Evolutionary conservation across 2,329 filamentous ascomycete species (phyloP).

Genomic region (Verticillium longisporum): DNA sequence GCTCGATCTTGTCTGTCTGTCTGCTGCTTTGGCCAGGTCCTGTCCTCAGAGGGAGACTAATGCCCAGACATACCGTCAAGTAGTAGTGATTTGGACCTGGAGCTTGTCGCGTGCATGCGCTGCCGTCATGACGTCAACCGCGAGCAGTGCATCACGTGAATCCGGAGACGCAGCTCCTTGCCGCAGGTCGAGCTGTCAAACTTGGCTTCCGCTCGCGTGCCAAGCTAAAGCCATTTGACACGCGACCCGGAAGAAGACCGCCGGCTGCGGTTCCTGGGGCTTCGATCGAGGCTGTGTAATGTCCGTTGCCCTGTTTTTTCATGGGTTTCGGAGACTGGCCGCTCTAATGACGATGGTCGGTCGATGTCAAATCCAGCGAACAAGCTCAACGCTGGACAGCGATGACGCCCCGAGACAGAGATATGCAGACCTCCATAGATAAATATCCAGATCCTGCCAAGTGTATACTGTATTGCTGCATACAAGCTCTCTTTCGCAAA

Average conservation of each 20-base stretch:
- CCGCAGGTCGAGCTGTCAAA: not conserved
- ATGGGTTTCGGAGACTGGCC: not conserved
- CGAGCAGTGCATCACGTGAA: not conserved
- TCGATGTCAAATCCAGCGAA: not conserved
- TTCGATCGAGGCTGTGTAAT: not conserved
- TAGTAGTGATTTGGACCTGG: not conserved
- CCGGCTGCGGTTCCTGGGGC: not conserved
- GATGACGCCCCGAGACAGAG: not conserved
- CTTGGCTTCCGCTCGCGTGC: not conserved
- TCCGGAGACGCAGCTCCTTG: not conserved
- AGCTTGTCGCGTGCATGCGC: not conserved
- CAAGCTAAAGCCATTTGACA: not conserved
- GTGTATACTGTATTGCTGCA: too few species aligned
- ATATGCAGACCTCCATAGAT: too few species aligned
- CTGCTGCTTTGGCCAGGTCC: not conserved
- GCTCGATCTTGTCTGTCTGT: not conserved
- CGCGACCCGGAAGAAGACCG: too few species aligned
- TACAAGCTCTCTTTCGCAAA: too few species aligned
- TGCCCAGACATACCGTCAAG: not conserved
- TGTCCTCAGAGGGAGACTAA: not conserved
- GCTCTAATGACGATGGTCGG: not conserved
- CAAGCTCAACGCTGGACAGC: too few species aligned
- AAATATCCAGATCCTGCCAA: too few species aligned
- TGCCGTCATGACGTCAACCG: not conserved
- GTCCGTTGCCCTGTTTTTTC: not conserved